phyloP scores from a whole-genome alignment of 2,329 filamentous ascomycete species.

The Aspergillus awamori region DNA sequence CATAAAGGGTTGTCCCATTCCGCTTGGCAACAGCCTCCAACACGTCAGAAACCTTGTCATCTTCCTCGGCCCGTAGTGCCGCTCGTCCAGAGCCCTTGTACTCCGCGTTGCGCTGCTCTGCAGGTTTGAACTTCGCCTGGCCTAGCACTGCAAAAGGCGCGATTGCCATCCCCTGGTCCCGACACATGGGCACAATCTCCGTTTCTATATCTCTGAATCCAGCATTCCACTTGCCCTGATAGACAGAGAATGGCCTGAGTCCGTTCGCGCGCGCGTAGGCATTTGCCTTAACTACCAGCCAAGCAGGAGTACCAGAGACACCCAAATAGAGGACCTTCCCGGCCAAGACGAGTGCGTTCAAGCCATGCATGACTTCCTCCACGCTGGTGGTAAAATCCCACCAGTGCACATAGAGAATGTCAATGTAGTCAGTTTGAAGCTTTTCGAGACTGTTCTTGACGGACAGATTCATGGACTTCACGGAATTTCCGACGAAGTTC shows the following conservation, averaged over 20 bases:
- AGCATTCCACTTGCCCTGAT: constrained; percentile 16
- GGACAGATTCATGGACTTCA: constrained; percentile 16
- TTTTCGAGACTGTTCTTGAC: constrained; percentile 13
- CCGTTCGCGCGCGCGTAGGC: constrained; percentile 17
- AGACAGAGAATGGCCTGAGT: constrained; percentile 14
- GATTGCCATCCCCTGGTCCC: constrained; percentile 19
- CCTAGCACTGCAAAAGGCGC: constrained; percentile 15
- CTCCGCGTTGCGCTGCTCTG: background rate
- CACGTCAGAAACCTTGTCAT: constrained; percentile 14
- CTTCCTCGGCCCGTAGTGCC: constrained; percentile 4
- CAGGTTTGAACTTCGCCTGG: constrained; percentile 10
- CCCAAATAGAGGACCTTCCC: constrained; percentile 19
- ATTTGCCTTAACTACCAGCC: constrained; percentile 20
- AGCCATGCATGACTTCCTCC: constrained; percentile 18
- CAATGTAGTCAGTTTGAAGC: constrained; percentile 19
- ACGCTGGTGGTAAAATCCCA: constrained; percentile 20
- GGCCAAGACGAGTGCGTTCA: constrained; percentile 14
- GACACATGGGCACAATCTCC: constrained; percentile 17
- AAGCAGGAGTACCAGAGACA: constrained; percentile 15
- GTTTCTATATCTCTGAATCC: constrained; percentile 14
- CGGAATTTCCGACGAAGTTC: constrained; percentile 23
- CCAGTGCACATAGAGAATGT: constrained; percentile 21
- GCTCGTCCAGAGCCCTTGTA: constrained; percentile 1
- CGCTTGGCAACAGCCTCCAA: constrained; percentile 14
- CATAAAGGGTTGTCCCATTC: constrained; percentile 10